These are phyloP conservation scores for Ophiostoma piceae DNA, from an alignment of 2,329 filamentous ascomycete species.

Conservation along the genomic window DNA sequence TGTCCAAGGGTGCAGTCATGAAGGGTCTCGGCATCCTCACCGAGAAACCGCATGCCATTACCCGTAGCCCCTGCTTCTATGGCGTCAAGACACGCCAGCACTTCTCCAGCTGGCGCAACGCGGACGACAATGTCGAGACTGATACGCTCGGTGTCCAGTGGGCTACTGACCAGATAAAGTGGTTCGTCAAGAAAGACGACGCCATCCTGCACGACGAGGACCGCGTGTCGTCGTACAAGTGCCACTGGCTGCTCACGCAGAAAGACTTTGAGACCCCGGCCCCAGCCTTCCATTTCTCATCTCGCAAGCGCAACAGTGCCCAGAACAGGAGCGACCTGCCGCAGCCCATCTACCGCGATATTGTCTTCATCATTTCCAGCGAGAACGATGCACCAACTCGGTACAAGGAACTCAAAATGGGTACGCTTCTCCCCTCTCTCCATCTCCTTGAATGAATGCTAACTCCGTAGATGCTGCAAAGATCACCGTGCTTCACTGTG, in stretches of 20 bases:
- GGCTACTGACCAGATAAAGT: conserved; percentile 30
- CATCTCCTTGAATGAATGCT: background rate
- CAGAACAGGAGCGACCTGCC: background rate
- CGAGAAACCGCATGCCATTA: conserved; percentile 26
- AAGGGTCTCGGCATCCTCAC: conserved; percentile 31
- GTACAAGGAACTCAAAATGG: conserved; percentile 23
- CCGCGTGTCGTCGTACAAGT: conserved; percentile 25
- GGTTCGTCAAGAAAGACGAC: conserved; percentile 30
- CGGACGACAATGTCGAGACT: conserved; percentile 21
- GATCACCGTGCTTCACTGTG: conserved; percentile 26
- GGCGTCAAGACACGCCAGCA: conserved; percentile 29
- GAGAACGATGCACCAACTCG: conserved; percentile 26
- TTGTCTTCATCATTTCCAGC: conserved; percentile 28
- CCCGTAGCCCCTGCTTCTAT: conserved; percentile 27
- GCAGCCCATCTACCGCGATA: conserved; percentile 26
- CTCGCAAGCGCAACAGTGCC: conserved; percentile 16
- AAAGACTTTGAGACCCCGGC: conserved; percentile 21
- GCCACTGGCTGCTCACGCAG: conserved; percentile 28
- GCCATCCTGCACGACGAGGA: conserved; percentile 28
- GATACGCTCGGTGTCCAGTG: conserved; percentile 28
- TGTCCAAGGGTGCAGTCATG: conserved; percentile 30
- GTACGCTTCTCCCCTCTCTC: conserved; percentile 17
- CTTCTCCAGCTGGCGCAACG: conserved; percentile 26
- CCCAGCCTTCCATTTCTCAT: conserved; percentile 13
- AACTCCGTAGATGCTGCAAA: conserved; percentile 21